A percentile compares a stretch with the other conserved stretches of the same genome.
phyloP scores from a whole-genome alignment of 2,329 filamentous ascomycete species.

The Aureobasidium sp. region DNA sequence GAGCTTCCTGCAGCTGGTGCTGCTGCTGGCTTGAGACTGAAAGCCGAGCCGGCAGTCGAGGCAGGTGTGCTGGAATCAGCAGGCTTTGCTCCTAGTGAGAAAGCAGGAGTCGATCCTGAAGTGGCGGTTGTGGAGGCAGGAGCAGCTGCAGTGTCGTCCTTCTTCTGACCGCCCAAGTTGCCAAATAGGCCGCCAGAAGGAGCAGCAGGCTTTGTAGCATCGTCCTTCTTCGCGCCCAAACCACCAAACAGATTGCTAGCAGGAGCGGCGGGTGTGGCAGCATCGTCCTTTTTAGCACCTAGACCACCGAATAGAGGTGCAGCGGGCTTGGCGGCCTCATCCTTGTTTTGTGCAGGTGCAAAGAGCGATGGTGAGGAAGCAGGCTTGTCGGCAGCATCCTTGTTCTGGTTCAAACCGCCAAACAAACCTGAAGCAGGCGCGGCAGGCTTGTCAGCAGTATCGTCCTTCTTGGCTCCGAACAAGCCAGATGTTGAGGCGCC shows the following conservation, averaged over 20 bases:
- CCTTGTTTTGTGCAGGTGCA: not conserved
- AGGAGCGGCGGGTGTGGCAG: not conserved
- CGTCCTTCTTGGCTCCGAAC: constrained; percentile 21
- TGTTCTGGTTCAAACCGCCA: not conserved
- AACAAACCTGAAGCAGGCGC: not conserved
- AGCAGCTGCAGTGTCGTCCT: constrained; percentile 6
- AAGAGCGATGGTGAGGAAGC: not conserved
- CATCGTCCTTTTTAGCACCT: constrained; percentile 18
- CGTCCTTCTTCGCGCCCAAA: constrained; percentile 11
- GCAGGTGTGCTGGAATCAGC: constrained; percentile 17
- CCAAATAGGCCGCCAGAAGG: constrained; percentile 15
- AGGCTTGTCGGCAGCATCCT: constrained; percentile 5
- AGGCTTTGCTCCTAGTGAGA: constrained; percentile 16
- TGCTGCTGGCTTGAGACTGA: constrained; percentile 17
- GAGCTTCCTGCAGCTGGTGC: constrained; percentile 3
- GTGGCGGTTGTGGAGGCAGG: constrained; percentile 11
- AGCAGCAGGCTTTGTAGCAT: constrained; percentile 9
- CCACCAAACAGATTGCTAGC: not conserved
- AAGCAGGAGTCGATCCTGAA: constrained; percentile 8
- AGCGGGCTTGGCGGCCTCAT: constrained; percentile 9
- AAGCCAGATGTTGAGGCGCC: constrained; percentile 23
- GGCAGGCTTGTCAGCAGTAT: not conserved
- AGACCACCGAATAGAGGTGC: constrained; percentile 15
- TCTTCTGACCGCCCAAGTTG: constrained; percentile 8
- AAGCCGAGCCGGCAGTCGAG: constrained; percentile 18